These are phyloP conservation scores for Multifurca ochricompacta DNA, from an alignment of 768 basidiomycete species.

Conservation along the genomic window DNA sequence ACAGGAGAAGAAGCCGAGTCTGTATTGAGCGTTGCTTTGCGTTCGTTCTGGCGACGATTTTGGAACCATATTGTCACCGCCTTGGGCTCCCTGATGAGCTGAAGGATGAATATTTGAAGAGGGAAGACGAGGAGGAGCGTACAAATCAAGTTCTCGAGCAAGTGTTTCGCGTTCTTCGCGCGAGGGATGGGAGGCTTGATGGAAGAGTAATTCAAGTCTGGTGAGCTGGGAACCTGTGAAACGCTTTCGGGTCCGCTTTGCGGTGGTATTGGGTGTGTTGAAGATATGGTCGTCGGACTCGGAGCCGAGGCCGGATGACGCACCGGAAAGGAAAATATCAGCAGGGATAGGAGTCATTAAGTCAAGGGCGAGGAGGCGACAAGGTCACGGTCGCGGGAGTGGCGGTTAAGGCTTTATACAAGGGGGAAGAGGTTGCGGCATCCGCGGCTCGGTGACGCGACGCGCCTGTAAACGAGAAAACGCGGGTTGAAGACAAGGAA, in stretches of 20 bases:
- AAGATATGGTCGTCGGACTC: slow-evolving; percentile 10
- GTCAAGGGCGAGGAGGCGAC: neutral
- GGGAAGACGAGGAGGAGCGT: neutral
- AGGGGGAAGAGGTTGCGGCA: neutral
- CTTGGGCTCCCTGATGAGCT: slow-evolving; percentile 23
- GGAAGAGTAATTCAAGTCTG: slow-evolving; percentile 20
- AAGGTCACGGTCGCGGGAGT: neutral
- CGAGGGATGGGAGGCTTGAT: slow-evolving; percentile 19
- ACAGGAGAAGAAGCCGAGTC: neutral
- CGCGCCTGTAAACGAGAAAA: slow-evolving; percentile 13
- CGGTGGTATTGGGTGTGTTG: neutral
- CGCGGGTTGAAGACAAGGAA: neutral
- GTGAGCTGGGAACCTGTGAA: slow-evolving; percentile 19
- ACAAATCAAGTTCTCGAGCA: slow-evolving; percentile 18
- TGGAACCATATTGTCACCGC: slow-evolving; percentile 32
- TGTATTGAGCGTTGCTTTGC: slow-evolving; percentile 10
- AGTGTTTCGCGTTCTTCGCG: slow-evolving; percentile 21
- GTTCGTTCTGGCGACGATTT: slow-evolving; percentile 28
- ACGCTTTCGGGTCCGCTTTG: slow-evolving; percentile 21
- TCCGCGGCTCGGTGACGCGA: neutral
- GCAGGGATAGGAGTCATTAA: slow-evolving; percentile 9
- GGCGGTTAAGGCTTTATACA: slow-evolving; percentile 8
- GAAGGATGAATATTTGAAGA: neutral
- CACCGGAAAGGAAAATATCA: slow-evolving; percentile 13
- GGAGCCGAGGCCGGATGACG: slow-evolving; percentile 16